Conservation (phyloP, 352 stramenopile species). For the Pythium insidiosum region DNA sequence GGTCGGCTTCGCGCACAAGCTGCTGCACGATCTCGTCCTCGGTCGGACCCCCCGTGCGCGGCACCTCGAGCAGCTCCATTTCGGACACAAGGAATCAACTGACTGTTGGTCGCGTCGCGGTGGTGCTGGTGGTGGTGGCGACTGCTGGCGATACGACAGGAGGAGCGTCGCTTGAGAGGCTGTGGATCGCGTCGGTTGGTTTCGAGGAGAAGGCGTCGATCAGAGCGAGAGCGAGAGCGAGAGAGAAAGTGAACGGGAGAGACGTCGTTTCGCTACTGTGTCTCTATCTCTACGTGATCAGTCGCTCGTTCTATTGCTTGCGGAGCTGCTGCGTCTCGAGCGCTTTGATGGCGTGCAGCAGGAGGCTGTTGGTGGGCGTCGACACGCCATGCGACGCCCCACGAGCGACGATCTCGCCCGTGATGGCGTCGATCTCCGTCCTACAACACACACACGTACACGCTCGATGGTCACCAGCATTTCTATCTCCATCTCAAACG, state of each 20-base stretch:
- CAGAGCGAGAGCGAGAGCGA: too few species aligned
- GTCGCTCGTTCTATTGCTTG: too few species aligned
- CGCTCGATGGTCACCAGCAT: not conserved
- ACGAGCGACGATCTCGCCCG: slow-evolving; percentile 39
- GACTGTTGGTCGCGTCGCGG: too few species aligned
- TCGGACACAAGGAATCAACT: too few species aligned
- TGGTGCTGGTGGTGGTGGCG: too few species aligned
- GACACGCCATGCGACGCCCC: slow-evolving; percentile 33
- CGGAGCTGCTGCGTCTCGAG: slow-evolving; percentile 28
- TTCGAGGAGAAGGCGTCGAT: too few species aligned
- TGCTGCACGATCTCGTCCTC: slow-evolving; percentile 45
- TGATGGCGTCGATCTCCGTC: slow-evolving; percentile 76
- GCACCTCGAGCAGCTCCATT: slow-evolving; percentile 8
- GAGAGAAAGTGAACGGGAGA: too few species aligned
- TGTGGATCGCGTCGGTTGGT: too few species aligned
- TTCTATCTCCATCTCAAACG: not conserved
- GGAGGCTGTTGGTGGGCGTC: slow-evolving; percentile 55
- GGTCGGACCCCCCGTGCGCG: slow-evolving; percentile 9
- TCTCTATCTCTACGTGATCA: too few species aligned
- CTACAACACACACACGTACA: slow-evolving; percentile 7
- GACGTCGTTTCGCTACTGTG: too few species aligned
- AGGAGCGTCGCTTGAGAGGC: too few species aligned
- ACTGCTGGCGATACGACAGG: too few species aligned
- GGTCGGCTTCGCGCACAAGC: slow-evolving; percentile 4
- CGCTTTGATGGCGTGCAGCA: slow-evolving; percentile 46